A percentile compares a stretch with the other conserved stretches of the same genome.
These are phyloP conservation scores for Chlamydomonas schloesseri DNA, from an alignment of 139 green algal species.

Conservation along the genomic window DNA sequence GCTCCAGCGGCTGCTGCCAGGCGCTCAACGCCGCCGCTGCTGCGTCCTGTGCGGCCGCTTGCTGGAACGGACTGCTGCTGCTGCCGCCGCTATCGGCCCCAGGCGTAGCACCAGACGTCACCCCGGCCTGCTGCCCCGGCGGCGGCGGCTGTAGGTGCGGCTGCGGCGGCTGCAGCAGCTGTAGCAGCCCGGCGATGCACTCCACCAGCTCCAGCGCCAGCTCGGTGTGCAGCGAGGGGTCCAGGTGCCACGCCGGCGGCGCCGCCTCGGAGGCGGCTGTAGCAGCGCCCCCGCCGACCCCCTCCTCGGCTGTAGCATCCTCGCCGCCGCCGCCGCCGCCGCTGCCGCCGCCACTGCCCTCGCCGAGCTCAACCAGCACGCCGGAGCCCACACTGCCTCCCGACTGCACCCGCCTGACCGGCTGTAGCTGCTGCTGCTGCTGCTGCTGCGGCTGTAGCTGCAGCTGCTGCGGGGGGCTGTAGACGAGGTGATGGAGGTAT, in stretches of 20 bases:
- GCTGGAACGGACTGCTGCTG: background rate
- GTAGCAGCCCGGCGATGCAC: slow-evolving; percentile 42
- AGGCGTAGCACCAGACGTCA: too few species aligned
- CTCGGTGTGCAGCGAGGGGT: slow-evolving; percentile 71
- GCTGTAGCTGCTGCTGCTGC: background rate
- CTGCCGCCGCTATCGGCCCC: background rate
- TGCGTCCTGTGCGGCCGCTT: background rate
- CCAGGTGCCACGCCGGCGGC: background rate
- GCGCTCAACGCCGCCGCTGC: too few species aligned
- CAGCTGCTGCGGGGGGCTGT: background rate
- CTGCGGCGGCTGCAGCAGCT: background rate
- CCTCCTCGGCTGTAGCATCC: background rate
- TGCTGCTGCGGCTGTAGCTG: background rate
- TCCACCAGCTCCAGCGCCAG: slow-evolving; percentile 67
- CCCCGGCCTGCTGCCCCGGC: background rate
- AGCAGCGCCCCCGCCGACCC: background rate
- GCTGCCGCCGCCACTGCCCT: background rate
- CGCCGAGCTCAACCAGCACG: too few species aligned
- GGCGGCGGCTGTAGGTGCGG: background rate
- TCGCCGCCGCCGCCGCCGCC: background rate
- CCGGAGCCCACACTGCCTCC: too few species aligned
- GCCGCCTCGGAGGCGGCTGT: too few species aligned
- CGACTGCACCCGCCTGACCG: background rate
- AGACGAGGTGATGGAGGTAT: slow-evolving; percentile 78
- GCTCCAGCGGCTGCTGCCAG: background rate